Conservation (phyloP, 2,329 filamentous ascomycete species). For the Aspergillus sojae region DNA sequence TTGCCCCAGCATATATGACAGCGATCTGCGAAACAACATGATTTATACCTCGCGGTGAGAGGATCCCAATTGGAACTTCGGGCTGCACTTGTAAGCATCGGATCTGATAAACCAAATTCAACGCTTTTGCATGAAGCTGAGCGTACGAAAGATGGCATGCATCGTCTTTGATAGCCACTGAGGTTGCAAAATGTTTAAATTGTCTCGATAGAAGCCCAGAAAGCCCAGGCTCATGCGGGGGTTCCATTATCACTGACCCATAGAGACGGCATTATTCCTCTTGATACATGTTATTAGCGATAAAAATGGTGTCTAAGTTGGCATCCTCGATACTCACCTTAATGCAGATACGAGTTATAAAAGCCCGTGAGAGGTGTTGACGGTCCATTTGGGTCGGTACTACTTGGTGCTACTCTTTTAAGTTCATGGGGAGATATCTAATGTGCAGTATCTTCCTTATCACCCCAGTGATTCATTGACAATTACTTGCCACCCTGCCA, state of each 20-base stretch:
- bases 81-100: neutral
- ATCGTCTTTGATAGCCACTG: constrained; percentile 5
- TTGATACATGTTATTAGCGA: neutral
- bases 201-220: neutral
- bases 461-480: too few species aligned
- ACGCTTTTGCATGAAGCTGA: constrained; percentile 5
- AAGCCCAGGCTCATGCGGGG: neutral
- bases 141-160: constrained; percentile 3
- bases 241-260: neutral
- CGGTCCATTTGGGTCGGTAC: neutral
- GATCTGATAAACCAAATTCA: constrained; percentile 2
- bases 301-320: neutral
- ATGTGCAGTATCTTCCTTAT: neutral
- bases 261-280: neutral
- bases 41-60: constrained; percentile 11
- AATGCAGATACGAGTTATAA: neutral
- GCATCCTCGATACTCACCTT: neutral
- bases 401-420: neutral
- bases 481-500: neutral
- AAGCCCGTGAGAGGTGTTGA: neutral
- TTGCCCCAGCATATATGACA: constrained; percentile 12
- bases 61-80: constrained; percentile 11
- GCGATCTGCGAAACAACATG: constrained; percentile 17
- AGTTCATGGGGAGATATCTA: neutral
- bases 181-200: neutral